Conservation (phyloP, 176 grass and related monocot genomes). For the Avena eriantha region DNA sequence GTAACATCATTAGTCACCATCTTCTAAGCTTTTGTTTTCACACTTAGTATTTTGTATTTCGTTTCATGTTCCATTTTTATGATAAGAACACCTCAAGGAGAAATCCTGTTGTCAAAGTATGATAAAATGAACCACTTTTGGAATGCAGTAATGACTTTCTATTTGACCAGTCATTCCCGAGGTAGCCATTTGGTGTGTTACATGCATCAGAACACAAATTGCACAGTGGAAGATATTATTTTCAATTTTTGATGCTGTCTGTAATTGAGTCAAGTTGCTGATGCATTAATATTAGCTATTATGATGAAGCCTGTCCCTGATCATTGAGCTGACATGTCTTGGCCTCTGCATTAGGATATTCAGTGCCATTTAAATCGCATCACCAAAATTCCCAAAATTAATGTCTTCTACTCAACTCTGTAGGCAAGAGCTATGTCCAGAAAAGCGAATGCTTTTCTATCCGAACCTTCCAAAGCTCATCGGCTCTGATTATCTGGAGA, state of each 20-base stretch:
- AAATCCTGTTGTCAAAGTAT: not conserved
- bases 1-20: not conserved
- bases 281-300: not conserved
- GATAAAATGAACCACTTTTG: not conserved
- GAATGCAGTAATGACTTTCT: not conserved
- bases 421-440: conserved; percentile 96
- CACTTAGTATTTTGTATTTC: not conserved
- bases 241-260: not conserved
- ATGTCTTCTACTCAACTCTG: conserved; percentile 25
- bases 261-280: not conserved
- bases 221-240: not conserved
- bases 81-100: conserved; percentile 1
- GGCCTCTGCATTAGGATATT: not conserved
- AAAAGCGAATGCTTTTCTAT: conserved; percentile 99
- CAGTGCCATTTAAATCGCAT: not conserved
- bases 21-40: conserved; percentile 13
- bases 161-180: not conserved
- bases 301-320: not conserved
- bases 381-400: conserved; percentile 12
- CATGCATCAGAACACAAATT: conserved; percentile 22
- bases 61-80: conserved; percentile 25
- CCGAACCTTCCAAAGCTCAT: conserved; percentile 92
- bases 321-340: conserved; percentile 20
- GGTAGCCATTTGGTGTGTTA: not conserved
- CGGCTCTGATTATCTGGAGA: conserved; percentile 84